Conservation (phyloP, 192 early-diverging fungal species). For the Mortierella antarctica region DNA sequence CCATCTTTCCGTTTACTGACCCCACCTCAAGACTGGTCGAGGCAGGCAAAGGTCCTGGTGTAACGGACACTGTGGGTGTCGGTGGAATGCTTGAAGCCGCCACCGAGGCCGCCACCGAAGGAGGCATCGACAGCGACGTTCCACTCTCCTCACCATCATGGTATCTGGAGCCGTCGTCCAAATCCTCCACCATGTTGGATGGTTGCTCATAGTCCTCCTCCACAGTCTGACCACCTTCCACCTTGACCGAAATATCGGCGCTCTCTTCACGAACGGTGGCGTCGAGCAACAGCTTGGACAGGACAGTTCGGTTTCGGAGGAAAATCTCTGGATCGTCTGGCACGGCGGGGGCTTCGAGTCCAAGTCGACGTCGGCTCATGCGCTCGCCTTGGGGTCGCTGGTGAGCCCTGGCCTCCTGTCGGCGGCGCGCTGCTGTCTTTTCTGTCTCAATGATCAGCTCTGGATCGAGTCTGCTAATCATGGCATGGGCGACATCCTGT, state of each 20-base stretch:
- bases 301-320: slow-evolving; percentile 20
- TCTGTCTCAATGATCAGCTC: slow-evolving; percentile 41
- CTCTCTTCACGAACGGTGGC: slow-evolving; percentile 10
- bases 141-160: slow-evolving; percentile 22
- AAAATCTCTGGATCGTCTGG: slow-evolving; percentile 38
- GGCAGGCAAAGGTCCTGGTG: too few species aligned
- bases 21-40: not conserved
- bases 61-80: too few species aligned
- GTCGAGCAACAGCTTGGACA: not conserved
- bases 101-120: slow-evolving; percentile 3
- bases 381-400: slow-evolving; percentile 32
- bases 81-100: not conserved
- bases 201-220: slow-evolving; percentile 1
- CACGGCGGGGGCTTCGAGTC: slow-evolving; percentile 42
- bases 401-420: slow-evolving; percentile 31
- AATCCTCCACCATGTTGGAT: not conserved
- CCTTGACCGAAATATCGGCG: slow-evolving; percentile 3
- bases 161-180: not conserved
- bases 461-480: slow-evolving; percentile 38
- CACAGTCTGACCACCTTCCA: slow-evolving; percentile 4
- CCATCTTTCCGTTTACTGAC: not conserved
- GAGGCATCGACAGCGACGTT: slow-evolving; percentile 25
- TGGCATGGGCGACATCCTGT: slow-evolving; percentile 37
- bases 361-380: slow-evolving; percentile 35
- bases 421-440: slow-evolving; percentile 40